phyloP scores from a whole-genome alignment of 192 early-diverging fungal species.

The Spizellomyces punctatus region DNA sequence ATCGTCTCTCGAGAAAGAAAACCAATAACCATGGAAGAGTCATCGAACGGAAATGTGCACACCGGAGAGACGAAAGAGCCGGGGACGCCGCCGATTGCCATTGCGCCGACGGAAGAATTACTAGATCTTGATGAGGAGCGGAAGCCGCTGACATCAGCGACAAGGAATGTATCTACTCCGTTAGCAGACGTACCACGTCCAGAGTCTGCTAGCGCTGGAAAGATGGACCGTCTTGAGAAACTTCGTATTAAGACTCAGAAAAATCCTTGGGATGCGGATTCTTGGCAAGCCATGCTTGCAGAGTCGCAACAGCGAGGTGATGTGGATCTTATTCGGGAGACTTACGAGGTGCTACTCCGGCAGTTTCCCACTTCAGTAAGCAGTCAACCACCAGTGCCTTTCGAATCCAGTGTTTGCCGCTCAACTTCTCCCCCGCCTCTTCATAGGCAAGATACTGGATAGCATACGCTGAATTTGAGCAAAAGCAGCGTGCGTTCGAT shows the following conservation, averaged over 20 bases:
- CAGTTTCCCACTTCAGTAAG: conserved; percentile 84
- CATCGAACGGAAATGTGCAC: no score
- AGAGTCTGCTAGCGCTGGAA: no score
- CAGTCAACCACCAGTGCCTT: conserved; percentile 9
- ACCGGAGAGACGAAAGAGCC: no score
- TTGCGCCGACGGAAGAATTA: no score
- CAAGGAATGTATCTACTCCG: no score
- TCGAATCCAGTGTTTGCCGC: no score
- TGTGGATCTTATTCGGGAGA: conserved; percentile 56
- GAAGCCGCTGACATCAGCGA: no score
- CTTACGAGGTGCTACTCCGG: conserved; percentile 70
- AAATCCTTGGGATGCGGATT: conserved; percentile 35
- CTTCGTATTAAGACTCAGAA: conserved; percentile 9
- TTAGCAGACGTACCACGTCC: no score
- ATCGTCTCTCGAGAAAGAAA: no score
- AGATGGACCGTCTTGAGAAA: not conserved
- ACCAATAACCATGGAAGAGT: no score
- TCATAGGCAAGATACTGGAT: conserved; percentile 73
- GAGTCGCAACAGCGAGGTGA: conserved; percentile 65
- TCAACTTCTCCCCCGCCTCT: not conserved
- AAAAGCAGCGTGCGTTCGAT: conserved; percentile 71
- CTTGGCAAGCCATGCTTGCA: conserved; percentile 48
- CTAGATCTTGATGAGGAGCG: no score
- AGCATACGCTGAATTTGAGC: conserved; percentile 79
- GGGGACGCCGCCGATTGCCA: no score